Percentiles rank a stretch among this genome's conserved stretches.
Conservation (phyloP, 1,284 basidiomycete genomes). For the Pseudozyma thailandica region DNA sequence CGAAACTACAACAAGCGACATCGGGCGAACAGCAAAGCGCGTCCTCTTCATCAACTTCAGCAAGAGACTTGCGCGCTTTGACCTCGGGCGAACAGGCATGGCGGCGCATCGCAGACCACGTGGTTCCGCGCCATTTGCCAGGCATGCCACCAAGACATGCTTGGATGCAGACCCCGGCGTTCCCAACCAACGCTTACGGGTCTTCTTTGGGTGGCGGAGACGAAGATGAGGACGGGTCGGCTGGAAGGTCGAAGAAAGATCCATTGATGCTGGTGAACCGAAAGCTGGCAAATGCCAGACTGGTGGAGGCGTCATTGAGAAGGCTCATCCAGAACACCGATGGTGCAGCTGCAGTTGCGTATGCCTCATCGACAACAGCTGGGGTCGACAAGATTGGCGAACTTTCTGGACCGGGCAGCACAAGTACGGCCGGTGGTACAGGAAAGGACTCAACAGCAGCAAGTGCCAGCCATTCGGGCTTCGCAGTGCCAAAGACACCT, state of each 20-base stretch:
- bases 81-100: constrained; percentile 47
- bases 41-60: constrained; percentile 5
- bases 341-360: constrained; percentile 40
- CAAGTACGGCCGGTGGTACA: not conserved
- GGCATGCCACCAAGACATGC: constrained; percentile 55
- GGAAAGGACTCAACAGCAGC: constrained; percentile 1
- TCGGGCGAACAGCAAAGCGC: not conserved
- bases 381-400: not conserved
- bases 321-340: constrained; percentile 56
- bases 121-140: constrained; percentile 55
- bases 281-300: constrained; percentile 56
- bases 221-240: constrained; percentile 12
- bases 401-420: not conserved
- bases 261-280: constrained; percentile 55
- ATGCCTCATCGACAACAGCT: constrained; percentile 14
- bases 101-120: constrained; percentile 45
- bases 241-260: constrained; percentile 15
- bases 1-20: constrained; percentile 18
- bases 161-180: constrained; percentile 58
- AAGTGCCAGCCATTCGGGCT: constrained; percentile 9
- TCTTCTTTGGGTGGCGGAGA: constrained; percentile 16
- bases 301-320: constrained; percentile 56
- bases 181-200: constrained; percentile 44
- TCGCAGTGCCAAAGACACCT: constrained; percentile 31
- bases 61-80: constrained; percentile 30